Percentiles rank a stretch among this genome's conserved stretches.
These are phyloP conservation scores for Chlorophyllum brunneum DNA, from an alignment of 768 basidiomycete genomes.

Conservation along the genomic window DNA sequence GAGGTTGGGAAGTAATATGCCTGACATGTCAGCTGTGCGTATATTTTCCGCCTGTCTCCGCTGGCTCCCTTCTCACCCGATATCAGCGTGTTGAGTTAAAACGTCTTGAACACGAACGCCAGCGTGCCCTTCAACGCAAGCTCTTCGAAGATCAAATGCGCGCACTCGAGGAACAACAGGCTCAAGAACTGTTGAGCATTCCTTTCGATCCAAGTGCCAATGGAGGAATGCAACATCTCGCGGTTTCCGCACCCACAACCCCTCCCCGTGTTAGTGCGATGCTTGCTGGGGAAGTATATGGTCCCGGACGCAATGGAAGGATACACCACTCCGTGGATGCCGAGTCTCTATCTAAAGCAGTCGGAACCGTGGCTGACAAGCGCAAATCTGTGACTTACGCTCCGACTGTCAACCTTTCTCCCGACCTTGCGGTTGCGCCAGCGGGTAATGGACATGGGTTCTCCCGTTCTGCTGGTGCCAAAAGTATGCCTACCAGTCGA, in stretches of 20 bases:
- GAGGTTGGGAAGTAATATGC: conserved; percentile 79
- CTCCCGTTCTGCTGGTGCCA: conserved; percentile 69
- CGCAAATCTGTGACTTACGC: conserved; percentile 87
- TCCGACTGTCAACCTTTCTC: conserved; percentile 70
- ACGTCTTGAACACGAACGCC: conserved; percentile 87
- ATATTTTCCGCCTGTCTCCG: conserved; percentile 7
- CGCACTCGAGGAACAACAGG: conserved; percentile 86
- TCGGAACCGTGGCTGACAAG: conserved; percentile 69
- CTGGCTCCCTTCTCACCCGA: conserved; percentile 5
- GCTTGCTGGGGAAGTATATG: conserved; percentile 55
- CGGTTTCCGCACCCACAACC: conserved; percentile 86
- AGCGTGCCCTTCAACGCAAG: conserved; percentile 81
- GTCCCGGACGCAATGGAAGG: conserved; percentile 36
- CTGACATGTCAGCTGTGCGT: conserved; percentile 84
- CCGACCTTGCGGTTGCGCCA: conserved; percentile 51
- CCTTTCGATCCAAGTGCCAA: conserved; percentile 58
- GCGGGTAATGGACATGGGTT: conserved; percentile 48
- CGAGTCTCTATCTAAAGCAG: conserved; percentile 64
- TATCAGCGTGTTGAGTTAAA: conserved; percentile 75
- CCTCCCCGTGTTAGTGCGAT: conserved; percentile 76
- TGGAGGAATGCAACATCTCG: conserved; percentile 64
- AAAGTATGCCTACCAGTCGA: conserved; percentile 91
- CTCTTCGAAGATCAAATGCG: conserved; percentile 98
- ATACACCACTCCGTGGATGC: conserved; percentile 53
- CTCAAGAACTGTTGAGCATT: conserved; percentile 75